Evolutionary conservation across 2,329 filamentous ascomycete species (phyloP), one percentile per base, ranked within the genome.

Genomic region (Torrubiella hemipterigena): DNA sequence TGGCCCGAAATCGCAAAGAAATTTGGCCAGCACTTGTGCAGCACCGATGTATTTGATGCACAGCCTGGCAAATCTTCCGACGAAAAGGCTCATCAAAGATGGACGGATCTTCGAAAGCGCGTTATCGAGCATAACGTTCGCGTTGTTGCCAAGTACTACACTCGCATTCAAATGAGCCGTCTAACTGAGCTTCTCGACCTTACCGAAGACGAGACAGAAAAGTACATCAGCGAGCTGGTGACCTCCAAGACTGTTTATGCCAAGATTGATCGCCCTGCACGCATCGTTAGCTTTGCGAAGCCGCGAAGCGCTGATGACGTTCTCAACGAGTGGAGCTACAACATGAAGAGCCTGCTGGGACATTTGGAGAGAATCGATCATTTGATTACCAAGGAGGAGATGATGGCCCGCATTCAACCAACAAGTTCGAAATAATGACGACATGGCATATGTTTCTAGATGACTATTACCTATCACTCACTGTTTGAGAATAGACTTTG

Each of bases 81-180:
- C 45, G 69, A 79, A 38, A 89, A 94, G 59, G 81, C 86, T 17
- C 65, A 82, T 56, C 74, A 80, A 56, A 74, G 91, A 54, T 98
- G 89, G 86, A 73, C 91, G 52, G 91, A 95, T 52, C 67, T 98
- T 41, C 83, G 91, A 49, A 96, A 96, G 71, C 86, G 91, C 32
- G 91, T 98, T 39, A 98, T 98, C 48, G 91, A 98, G 65, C 91
- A 98, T 65, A 98, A 98, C 44, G 89, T 98, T 32, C 84, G 91
- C 31, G 91, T 98, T 3, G 76, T 98, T 22, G 91, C 91, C 47
- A 94, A 94, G 61, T 98, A 98, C 69, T 98, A 98, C 65, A 98
- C 91, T 15, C 84, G 91, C 46, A 93, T 98, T 52, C 80, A 85
- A 55, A 91, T 95, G 71, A 76, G 78, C 42, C 83, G 91, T 20